Base-by-base conservation (phyloP, 176 grass and related monocot genomes). In the Aegilops tauschii region DNA sequence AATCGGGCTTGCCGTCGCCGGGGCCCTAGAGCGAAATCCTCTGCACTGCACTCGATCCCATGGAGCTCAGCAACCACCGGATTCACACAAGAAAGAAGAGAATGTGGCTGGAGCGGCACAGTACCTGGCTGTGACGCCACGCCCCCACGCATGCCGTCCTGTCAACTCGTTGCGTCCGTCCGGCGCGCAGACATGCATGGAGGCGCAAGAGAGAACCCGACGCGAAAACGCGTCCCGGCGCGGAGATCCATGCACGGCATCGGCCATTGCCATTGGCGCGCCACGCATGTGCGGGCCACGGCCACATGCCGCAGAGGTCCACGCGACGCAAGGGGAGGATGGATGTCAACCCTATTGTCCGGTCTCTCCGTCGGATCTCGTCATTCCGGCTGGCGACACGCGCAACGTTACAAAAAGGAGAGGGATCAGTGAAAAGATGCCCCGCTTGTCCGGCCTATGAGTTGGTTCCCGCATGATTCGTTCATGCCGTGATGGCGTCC, bases 11-110 rank as follows among this genome's bases (percentile, higher is more conserved):
- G 76, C 4, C 61, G 21, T 54, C 44, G 25, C 37, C 56, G 12
- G 18, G 81, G 52, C 8, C 49, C 35, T 44, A 28, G 13, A 27
- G 50, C 12, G 5, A 76, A 80, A 4, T 16, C 39, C 65, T 29
- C 3, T 29, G 44, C 76, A 5, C 74, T 56, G 28, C 77, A 34
- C 76, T 11, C 58, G 12, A 70, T 45, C 63, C 27, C 36, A 25
- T 72, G 30, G 23, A 30, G 25, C 76, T 77, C 70, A 9, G 40
- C 67, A 56, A 21, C 61, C 45, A 17, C 49, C 20, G 64, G 42
- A 21, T 80, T 72, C 84, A 47, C 84, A 86, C n/a, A 18, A 17
- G 44, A 68, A 32, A 68, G 50, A 16, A 18, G 50, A 54, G 65
- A 37, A 82, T 52, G 65, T 12, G n/a, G 28, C 50, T 54, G 50